Percentiles rank a stretch among this genome's conserved stretches.
Evolutionary conservation across 257 asterid genomes (phyloP).

Genomic region (Leptodermis oblonga): DNA sequence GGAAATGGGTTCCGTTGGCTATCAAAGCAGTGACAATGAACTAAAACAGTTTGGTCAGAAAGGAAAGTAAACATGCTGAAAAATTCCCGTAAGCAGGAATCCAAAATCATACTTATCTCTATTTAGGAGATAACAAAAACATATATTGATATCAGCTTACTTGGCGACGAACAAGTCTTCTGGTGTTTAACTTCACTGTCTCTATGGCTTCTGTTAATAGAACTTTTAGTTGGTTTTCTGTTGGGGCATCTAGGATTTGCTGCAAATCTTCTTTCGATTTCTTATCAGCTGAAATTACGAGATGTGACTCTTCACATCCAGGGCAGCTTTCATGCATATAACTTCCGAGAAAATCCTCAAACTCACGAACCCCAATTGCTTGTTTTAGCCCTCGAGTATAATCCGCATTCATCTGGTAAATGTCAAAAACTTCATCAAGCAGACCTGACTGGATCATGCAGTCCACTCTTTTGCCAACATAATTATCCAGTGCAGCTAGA

Average conservation of each 20-base stretch:
- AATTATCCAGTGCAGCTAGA: slow-evolving; percentile 62
- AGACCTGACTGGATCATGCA: slow-evolving; percentile 72
- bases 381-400: slow-evolving; percentile 82
- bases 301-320: slow-evolving; percentile 14
- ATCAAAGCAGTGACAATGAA: neutral
- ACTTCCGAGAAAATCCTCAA: slow-evolving; percentile 50
- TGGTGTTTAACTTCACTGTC: slow-evolving; percentile 66
- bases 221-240: slow-evolving; percentile 29
- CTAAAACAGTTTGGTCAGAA: neutral
- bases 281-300: slow-evolving; percentile 18
- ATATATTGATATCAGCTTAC: slow-evolving; percentile 34
- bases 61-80: too few species aligned
- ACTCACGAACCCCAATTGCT: slow-evolving; percentile 93
- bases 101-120: neutral
- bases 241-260: slow-evolving; percentile 28
- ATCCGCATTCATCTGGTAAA: slow-evolving; percentile 59
- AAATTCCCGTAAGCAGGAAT: neutral
- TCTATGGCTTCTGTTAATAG: slow-evolving; percentile 59
- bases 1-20: neutral
- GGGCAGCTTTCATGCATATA: slow-evolving; percentile 27
- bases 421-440: slow-evolving; percentile 63
- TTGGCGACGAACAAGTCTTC: slow-evolving; percentile 88
- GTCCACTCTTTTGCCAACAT: slow-evolving; percentile 79
- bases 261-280: slow-evolving; percentile 26
- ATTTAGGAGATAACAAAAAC: neutral